phyloP scores from a whole-genome alignment of 176 grass and related monocot genomes.

The Carex myosuroides region DNA sequence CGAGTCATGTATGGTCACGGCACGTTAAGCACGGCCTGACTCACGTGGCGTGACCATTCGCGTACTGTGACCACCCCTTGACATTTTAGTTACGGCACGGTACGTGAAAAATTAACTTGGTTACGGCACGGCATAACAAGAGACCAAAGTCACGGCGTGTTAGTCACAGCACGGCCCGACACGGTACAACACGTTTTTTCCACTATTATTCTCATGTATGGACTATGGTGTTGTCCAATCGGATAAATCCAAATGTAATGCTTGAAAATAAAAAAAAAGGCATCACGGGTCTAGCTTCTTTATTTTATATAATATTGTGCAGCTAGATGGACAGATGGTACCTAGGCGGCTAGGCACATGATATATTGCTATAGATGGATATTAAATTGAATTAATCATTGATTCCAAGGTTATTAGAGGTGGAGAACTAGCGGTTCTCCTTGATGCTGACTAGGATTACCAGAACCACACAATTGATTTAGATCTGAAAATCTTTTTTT shows the following conservation, averaged over 20 bases:
- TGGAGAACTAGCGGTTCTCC: neutral
- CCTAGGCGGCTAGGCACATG: conserved; percentile 5
- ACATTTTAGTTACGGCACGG: no score
- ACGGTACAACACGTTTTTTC: no score
- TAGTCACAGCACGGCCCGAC: no score
- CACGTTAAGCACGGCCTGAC: no score
- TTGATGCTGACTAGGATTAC: neutral
- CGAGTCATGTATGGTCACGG: no score
- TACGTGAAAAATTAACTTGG: no score
- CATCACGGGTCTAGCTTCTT: neutral
- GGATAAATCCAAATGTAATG: neutral
- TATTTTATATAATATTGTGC: neutral
- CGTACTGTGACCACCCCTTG: no score
- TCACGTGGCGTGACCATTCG: no score
- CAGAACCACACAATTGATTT: neutral
- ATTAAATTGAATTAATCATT: neutral
- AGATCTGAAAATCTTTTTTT: neutral
- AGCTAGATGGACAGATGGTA: neutral
- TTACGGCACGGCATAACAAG: no score
- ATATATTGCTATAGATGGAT: neutral
- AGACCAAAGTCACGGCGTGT: no score
- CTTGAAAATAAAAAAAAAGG: neutral
- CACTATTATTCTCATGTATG: no score
- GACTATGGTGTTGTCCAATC: neutral
- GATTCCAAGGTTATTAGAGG: neutral